Conservation (phyloP, 2,329 filamentous ascomycete species). For the Aspergillus ochraceus region DNA sequence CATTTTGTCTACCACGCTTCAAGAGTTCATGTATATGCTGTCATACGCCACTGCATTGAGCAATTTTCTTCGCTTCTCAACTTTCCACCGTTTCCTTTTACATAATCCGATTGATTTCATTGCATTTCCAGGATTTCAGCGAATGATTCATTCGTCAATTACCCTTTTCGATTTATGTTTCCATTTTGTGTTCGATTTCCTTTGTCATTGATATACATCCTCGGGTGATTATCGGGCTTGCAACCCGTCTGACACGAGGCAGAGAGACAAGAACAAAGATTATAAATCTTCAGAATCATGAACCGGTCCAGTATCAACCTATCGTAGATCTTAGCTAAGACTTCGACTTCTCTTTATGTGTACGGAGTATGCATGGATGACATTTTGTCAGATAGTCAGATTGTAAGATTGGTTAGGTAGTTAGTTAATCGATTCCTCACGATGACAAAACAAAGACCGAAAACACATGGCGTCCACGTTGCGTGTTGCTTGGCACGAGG, state of each 20-base stretch:
- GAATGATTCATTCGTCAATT: slow-evolving; percentile 13
- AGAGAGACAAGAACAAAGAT: background rate
- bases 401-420: no score
- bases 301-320: no score
- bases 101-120: slow-evolving; percentile 8
- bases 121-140: slow-evolving; percentile 25
- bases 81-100: background rate
- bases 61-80: slow-evolving; percentile 11
- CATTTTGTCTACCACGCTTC: slow-evolving; percentile 6
- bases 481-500: background rate
- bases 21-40: slow-evolving; percentile 79
- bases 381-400: background rate
- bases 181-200: background rate
- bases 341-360: no score
- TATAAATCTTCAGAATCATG: background rate
- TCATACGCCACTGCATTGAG: slow-evolving; percentile 51
- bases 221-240: background rate
- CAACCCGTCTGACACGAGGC: background rate
- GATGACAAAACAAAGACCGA: background rate
- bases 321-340: background rate
- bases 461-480: background rate
- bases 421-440: background rate
- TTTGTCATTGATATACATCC: background rate
- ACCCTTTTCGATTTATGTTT: background rate
- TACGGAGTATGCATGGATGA: background rate